phyloP scores from a whole-genome alignment of 768 basidiomycete genomes.

The Postia placenta region DNA sequence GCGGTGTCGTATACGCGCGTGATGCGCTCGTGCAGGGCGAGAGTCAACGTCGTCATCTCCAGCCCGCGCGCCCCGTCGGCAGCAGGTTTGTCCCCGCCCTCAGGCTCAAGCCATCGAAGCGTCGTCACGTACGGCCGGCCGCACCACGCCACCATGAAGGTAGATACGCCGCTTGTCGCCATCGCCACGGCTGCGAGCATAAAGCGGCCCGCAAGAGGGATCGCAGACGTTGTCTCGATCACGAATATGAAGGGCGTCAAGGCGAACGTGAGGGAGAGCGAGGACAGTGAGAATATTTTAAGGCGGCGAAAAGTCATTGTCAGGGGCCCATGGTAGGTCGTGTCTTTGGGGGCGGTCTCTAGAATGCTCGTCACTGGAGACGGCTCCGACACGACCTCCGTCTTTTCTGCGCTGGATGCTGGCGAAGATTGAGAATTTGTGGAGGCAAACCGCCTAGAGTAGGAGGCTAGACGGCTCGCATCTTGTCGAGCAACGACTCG shows the following conservation, averaged over 20 bases:
- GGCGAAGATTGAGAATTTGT: neutral
- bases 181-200: conserved; percentile 67
- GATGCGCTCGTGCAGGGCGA: conserved; percentile 50
- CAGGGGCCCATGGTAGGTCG: conserved; percentile 67
- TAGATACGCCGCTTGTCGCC: conserved; percentile 67
- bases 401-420: neutral
- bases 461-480: neutral
- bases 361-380: neutral
- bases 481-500: neutral
- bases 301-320: conserved; percentile 66
- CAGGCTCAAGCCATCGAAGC: conserved; percentile 45
- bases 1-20: conserved; percentile 74
- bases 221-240: conserved; percentile 56
- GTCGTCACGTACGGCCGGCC: conserved; percentile 69
- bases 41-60: conserved; percentile 64
- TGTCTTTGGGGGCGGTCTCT: neutral
- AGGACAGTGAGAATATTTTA: conserved; percentile 79
- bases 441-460: neutral
- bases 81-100: conserved; percentile 25
- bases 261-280: conserved; percentile 59
- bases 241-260: conserved; percentile 79
- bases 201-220: conserved; percentile 63
- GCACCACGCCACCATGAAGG: conserved; percentile 66
- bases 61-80: conserved; percentile 28
- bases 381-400: neutral